These are phyloP conservation scores for Brettanomyces custersianus DNA, from an alignment of 805 yeast genomes.

Conservation along the genomic window DNA sequence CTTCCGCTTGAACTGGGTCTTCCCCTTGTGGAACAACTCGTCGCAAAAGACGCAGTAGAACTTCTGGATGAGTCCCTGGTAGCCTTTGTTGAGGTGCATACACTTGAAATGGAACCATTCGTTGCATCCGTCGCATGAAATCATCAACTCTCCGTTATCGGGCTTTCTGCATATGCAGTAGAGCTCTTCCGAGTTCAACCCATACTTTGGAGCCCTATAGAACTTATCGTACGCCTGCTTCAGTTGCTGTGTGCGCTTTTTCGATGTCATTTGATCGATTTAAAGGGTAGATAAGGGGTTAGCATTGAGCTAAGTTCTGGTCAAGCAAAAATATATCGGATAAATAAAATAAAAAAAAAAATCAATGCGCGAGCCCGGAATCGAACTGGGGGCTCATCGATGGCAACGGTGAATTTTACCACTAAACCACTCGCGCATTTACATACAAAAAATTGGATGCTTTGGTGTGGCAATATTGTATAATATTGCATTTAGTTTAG, in stretches of 20 bases:
- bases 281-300: neutral
- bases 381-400: slow-evolving; percentile 23
- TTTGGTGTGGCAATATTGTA: neutral
- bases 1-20: slow-evolving; percentile 64
- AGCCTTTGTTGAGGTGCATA: slow-evolving; percentile 45
- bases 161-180: slow-evolving; percentile 74
- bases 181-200: slow-evolving; percentile 49
- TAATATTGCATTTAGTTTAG: no score
- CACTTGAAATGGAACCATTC: slow-evolving; percentile 91
- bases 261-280: neutral
- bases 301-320: neutral
- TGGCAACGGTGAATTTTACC: slow-evolving; percentile 22
- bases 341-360: neutral
- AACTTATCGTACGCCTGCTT: slow-evolving; percentile 20
- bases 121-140: slow-evolving; percentile 92
- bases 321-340: neutral
- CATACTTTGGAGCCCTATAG: slow-evolving; percentile 28
- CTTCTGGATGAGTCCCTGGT: slow-evolving; percentile 47
- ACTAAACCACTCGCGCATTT: slow-evolving; percentile 20
- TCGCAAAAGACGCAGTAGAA: slow-evolving; percentile 73
- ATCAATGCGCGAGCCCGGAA: slow-evolving; percentile 21
- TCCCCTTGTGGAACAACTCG: slow-evolving; percentile 34
- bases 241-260: slow-evolving; percentile 3
- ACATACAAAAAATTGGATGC: neutral
- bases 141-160: slow-evolving; percentile 78